Conservation (phyloP, 768 basidiomycete genomes). For the Mycena galericulata region DNA sequence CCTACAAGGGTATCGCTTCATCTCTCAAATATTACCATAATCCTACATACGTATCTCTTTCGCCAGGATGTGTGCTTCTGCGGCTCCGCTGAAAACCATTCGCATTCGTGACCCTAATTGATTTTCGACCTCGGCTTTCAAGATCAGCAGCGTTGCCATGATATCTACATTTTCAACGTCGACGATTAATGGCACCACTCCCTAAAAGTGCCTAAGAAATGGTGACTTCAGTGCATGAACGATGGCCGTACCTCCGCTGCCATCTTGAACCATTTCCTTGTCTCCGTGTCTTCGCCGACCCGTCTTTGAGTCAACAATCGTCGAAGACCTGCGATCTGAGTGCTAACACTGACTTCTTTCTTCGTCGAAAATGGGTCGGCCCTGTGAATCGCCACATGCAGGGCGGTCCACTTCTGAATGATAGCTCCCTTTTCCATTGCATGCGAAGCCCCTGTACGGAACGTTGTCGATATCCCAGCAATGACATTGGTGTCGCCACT, state of each 20-base stretch:
- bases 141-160: conserved; percentile 74
- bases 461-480: conserved; percentile 71
- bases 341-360: conserved; percentile 66
- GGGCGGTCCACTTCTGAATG: conserved; percentile 67
- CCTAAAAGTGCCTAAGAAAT: conserved; percentile 48
- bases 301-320: conserved; percentile 69
- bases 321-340: conserved; percentile 73
- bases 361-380: conserved; percentile 48
- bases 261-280: conserved; percentile 65
- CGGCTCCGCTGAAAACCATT: conserved; percentile 72
- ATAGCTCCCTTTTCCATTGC: conserved; percentile 72
- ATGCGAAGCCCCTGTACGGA: conserved; percentile 67
- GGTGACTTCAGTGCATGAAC: background rate
- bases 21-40: background rate
- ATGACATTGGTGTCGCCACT: conserved; percentile 57
- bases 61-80: conserved; percentile 76
- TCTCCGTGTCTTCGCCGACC: conserved; percentile 61
- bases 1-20: conserved; percentile 46
- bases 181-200: conserved; percentile 74
- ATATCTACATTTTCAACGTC: conserved; percentile 77
- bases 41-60: conserved; percentile 65
- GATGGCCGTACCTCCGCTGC: conserved; percentile 60
- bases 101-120: conserved; percentile 67
- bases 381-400: conserved; percentile 70
- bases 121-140: conserved; percentile 77